Base-by-base conservation (phyloP, 2,329 filamentous ascomycete genomes). In the Aaosphaeria pasadenensis region DNA sequence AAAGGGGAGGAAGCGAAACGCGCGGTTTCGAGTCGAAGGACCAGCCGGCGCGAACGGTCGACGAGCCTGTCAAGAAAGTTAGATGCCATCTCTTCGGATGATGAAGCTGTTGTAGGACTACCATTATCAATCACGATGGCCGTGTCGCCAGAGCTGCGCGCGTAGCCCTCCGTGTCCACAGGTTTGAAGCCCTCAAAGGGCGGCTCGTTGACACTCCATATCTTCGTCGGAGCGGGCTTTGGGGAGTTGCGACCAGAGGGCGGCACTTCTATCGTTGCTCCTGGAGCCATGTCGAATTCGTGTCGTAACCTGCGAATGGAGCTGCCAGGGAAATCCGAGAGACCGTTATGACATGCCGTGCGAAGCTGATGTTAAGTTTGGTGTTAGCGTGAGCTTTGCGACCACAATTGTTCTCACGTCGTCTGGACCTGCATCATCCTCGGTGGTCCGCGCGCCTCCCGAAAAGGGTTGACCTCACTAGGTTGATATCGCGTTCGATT, bases 51-150 rank as follows among this genome's bases (percentile, higher is more conserved):
- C 95, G 90, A 50, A 96, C 84, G 31, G 86, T 79, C 45, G 88
- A 95, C 28, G 92, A 94, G 57, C 94, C 91, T 96, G 59, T 30
- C 24, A 28, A 45, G 43, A 31, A 45, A 43, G 42, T 43, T 33
- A 41, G 42, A 43, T 24, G 44, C 24, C 11, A 9, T 11, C 31
- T 36, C 9, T 9, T 36, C 33, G 33, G 33, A n/a, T n/a, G 33
- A 36, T 36, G n/a, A n/a, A 9, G 33, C 7, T 9, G 33, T 9
- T 36, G 7, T 9, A 9, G 7, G 4, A 42, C 51, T 74, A 95
- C 91, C 94, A 87, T 96, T 96, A 75, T 99, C 94, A 66, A 99
- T 97, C 53, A 99, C 89, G 63, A 99, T 96, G 44, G 91, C 89
- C 44, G 85, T 88, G 46, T 73, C 67, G 39, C 61, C 54, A 36